These are phyloP conservation scores for Psilocybe sp. DNA, from an alignment of 768 basidiomycete species.

Conservation along the genomic window DNA sequence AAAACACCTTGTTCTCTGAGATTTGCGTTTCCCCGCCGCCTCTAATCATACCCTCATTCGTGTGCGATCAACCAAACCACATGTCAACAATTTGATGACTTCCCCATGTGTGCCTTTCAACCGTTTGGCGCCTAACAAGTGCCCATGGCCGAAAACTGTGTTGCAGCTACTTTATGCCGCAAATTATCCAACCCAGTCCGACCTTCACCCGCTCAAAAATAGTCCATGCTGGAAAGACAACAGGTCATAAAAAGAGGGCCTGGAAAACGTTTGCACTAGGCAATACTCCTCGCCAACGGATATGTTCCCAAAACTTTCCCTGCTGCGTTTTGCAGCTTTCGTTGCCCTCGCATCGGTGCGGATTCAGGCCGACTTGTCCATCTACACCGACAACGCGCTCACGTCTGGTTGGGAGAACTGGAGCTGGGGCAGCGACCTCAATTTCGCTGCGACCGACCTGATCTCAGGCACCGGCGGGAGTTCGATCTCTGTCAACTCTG, in stretches of 20 bases:
- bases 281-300: too few species aligned
- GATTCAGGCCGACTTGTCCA: conserved; percentile 31
- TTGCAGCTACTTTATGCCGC: conserved; percentile 8
- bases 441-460: conserved; percentile 43
- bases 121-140: too few species aligned
- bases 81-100: not conserved
- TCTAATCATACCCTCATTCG: not conserved
- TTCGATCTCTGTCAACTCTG: conserved; percentile 41
- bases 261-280: too few species aligned
- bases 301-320: conserved; percentile 16
- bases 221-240: too few species aligned
- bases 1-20: not conserved
- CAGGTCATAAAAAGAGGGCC: too few species aligned
- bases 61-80: not conserved
- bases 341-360: conserved; percentile 17
- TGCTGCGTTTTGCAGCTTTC: conserved; percentile 17
- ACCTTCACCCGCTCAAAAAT: conserved; percentile 3
- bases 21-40: too few species aligned
- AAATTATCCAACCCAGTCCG: conserved; percentile 19
- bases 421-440: conserved; percentile 44
- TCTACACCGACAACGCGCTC: conserved; percentile 41
- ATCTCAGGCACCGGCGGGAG: conserved; percentile 39
- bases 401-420: conserved; percentile 49
- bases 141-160: too few species aligned
- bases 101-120: too few species aligned